Evolutionary conservation across 192 early-diverging fungal species (phyloP), one percentile per base, ranked within the genome.

Genomic region (Pilobolus umbonatus): DNA sequence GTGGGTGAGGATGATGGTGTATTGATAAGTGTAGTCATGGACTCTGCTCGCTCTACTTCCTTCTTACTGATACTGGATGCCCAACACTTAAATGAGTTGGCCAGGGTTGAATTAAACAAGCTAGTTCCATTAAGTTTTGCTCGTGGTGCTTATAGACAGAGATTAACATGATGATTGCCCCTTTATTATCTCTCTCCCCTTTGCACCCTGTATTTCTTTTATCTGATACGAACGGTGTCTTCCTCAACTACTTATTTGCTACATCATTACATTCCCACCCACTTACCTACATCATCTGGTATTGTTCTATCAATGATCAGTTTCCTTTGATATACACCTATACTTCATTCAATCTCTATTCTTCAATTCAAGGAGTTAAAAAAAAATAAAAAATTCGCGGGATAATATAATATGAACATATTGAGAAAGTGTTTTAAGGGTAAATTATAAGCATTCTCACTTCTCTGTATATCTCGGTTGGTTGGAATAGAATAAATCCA

Each of bases 11-110:
- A 90, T 63, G 80, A 85, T 29, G 91, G 91, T 17, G 85, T 83
- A 32, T 31, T 94, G 21, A 52, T 94, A 34, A 85, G 83, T 34
- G 73, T 91, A 32, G 85, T 93, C 8, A 84, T 88, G 42, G 82
- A 89, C 61, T 80, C 82, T 47, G 70, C 73, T 66, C 76, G 76
- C 19, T 74, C 75, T 60, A 69, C 67, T 25, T 88, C 87, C 47
- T 90, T 85, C 45, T 50, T 94, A 29, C 49, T 91, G 26, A 74
- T 94, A 5, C 68, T 94, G 64, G 87, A 94, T 62, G 87, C 91
- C 8, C 71, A 64, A 26, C 76, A 79, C 7, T 66, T 94, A 25
- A 47, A 71, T 12, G 88, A 87, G 67, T 57, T 88, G 21, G 78
- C 81, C 32, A 78, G 82, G 40, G 87, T 83, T 0, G 77, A 85